These are phyloP conservation scores for Aspergillus hortae DNA, from an alignment of 2,329 filamentous ascomycete species.

Conservation along the genomic window DNA sequence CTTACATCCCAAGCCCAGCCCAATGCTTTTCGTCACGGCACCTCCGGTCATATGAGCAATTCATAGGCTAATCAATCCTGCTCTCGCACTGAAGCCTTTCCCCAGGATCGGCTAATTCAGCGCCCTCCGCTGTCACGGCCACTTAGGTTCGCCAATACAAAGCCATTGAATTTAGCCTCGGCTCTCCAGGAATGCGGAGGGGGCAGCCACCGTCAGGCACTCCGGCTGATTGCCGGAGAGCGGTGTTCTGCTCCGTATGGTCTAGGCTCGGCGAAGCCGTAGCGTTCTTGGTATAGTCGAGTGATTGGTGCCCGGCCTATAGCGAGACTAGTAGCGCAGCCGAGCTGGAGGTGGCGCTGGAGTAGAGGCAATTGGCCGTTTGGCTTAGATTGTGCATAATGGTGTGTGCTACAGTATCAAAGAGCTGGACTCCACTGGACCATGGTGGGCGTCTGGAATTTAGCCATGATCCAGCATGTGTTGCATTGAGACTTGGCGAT, in stretches of 20 bases:
- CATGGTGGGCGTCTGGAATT: no score
- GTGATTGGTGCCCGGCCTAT: background rate
- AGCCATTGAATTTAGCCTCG: slow-evolving; percentile 1
- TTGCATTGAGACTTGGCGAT: no score
- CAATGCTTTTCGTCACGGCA: background rate
- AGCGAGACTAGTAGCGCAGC: background rate
- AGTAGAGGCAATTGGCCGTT: no score
- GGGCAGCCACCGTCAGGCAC: background rate
- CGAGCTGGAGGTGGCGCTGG: no score
- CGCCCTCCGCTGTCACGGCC: background rate
- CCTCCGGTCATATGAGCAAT: background rate
- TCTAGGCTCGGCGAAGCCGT: background rate
- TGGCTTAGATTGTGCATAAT: no score
- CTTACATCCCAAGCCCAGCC: background rate
- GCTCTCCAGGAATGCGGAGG: background rate
- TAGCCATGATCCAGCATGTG: no score
- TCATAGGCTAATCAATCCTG: slow-evolving; percentile 2
- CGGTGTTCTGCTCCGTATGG: background rate
- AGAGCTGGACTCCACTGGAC: no score
- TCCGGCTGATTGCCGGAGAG: background rate
- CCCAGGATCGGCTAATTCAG: slow-evolving; percentile 2
- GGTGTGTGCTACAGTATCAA: no score
- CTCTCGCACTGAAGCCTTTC: background rate
- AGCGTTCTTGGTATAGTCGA: background rate
- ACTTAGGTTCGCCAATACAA: background rate